phyloP scores from a whole-genome alignment of 2,329 filamentous ascomycete genomes.

The Shiraia sp. region DNA sequence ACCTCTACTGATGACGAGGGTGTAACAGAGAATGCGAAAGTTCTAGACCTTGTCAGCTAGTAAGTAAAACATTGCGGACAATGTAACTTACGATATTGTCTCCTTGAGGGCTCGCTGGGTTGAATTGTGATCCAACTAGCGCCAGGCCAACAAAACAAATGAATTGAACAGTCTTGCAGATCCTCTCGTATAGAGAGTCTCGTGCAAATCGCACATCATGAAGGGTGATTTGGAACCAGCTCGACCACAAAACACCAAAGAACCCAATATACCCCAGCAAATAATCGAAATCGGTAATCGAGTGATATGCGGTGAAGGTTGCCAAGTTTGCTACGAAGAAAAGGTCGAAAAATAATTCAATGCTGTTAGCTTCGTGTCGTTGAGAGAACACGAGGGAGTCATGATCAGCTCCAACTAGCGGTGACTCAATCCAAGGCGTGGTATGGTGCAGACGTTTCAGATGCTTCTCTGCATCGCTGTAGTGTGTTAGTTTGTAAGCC shows the following conservation, averaged over 20 bases:
- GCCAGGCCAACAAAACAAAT: conserved; percentile 44
- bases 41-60: conserved; percentile 25
- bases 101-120: conserved; percentile 26
- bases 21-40: conserved; percentile 42
- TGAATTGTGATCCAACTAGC: conserved; percentile 42
- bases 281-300: conserved; percentile 39
- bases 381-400: conserved; percentile 43
- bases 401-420: conserved; percentile 41
- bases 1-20: conserved; percentile 38
- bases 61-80: background rate
- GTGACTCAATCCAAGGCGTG: conserved; percentile 40
- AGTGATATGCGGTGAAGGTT: conserved; percentile 46
- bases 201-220: conserved; percentile 47
- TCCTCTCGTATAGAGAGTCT: conserved; percentile 44
- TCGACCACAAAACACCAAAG: conserved; percentile 44
- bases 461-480: conserved; percentile 42
- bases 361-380: conserved; percentile 45
- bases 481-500: conserved; percentile 9
- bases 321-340: conserved; percentile 44
- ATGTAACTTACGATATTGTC: conserved; percentile 32
- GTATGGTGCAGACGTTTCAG: conserved; percentile 40
- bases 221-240: conserved; percentile 46
- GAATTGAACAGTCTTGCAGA: conserved; percentile 44
- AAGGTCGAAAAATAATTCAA: conserved; percentile 44
- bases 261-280: conserved; percentile 44